Evolutionary conservation across 192 early-diverging fungal species (phyloP), one percentile per base, ranked within the genome.

Genomic region (Funneliformis mosseae): DNA sequence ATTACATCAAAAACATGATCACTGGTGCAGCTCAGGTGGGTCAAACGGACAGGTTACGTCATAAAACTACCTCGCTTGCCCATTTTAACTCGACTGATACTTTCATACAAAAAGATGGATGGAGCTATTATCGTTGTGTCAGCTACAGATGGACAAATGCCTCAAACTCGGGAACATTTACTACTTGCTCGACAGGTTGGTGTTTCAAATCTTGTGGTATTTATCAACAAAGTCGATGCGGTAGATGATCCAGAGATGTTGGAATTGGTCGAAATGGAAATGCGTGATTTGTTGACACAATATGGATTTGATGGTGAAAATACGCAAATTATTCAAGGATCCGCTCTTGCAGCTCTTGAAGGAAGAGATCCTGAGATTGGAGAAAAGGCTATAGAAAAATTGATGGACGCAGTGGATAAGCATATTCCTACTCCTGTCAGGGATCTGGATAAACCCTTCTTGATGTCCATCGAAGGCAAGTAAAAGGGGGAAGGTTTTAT

Each of bases 1-100:
- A 99, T 91, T 99, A 97, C 88, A 99, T 99, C 86, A 99, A 99
- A 90, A 96, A 96, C 90, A 95, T 96, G 93, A 96, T 96, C 87
- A 97, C 97, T 84, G 97, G 98, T 85, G 97, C 98, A 74, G 96
- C 98, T 48, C 95, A 97, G 85, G 92, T 93, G 84, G 48, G 74
- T 21, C 14, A 67, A 42, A 28, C 21, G 11, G 16, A 45, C 27
- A 11, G 6, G 38, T 80, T 68, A 12, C 50, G 55, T 83, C 8
- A 63, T 8, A 55, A n/a, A 25, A n/a, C 59, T 76, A 74, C 48
- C 38, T 80, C 38, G 27, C 25, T 42, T 16, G 10, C 10, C 55
- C 61, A n/a, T 28, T 66, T 71, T 28, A 69, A 38, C 16, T 6
- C 9, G 3, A 75, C 16, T 27, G 67, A 41, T 69, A 74, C 33